phyloP scores from a whole-genome alignment of 2,329 filamentous ascomycete genomes.

The Furcasterigmium furcatum region DNA sequence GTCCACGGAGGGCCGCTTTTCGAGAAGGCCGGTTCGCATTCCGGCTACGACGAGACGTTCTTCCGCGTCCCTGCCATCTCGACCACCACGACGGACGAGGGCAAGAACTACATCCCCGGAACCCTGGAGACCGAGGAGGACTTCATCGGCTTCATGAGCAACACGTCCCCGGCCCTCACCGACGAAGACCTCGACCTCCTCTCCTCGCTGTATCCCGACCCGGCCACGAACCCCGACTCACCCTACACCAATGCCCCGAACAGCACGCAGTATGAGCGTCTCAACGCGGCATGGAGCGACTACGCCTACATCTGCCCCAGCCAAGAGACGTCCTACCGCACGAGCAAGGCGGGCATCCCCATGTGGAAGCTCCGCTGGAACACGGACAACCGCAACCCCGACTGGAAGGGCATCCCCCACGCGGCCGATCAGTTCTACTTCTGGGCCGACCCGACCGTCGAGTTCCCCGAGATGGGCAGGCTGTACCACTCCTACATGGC shows the following conservation, averaged over 20 bases:
- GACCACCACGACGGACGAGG: constrained; percentile 31
- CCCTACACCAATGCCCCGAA: constrained; percentile 31
- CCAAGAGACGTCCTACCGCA: constrained; percentile 38
- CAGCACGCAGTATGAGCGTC: constrained; percentile 39
- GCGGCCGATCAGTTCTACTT: constrained; percentile 30
- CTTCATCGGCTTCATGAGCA: constrained; percentile 31
- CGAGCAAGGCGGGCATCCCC: constrained; percentile 11
- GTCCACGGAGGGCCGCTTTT: constrained; percentile 39
- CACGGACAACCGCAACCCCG: constrained; percentile 26
- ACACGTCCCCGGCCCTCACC: constrained; percentile 24
- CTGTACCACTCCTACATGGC: constrained; percentile 30
- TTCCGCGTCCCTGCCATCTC: constrained; percentile 31
- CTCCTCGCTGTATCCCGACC: constrained; percentile 29
- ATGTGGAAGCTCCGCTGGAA: constrained; percentile 35
- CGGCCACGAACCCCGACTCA: constrained; percentile 27
- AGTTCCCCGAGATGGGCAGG: constrained; percentile 29
- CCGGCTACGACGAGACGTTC: constrained; percentile 31
- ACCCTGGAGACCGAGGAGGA: constrained; percentile 28
- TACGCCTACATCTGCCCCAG: constrained; percentile 40
- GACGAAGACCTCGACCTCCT: constrained; percentile 22
- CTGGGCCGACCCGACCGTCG: constrained; percentile 29
- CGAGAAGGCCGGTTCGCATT: constrained; percentile 42
- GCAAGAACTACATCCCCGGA: constrained; percentile 26
- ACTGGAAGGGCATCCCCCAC: constrained; percentile 34
- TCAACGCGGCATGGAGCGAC: constrained; percentile 39